phyloP scores from a whole-genome alignment of 805 yeast species.

The Suhomyces sp. region DNA sequence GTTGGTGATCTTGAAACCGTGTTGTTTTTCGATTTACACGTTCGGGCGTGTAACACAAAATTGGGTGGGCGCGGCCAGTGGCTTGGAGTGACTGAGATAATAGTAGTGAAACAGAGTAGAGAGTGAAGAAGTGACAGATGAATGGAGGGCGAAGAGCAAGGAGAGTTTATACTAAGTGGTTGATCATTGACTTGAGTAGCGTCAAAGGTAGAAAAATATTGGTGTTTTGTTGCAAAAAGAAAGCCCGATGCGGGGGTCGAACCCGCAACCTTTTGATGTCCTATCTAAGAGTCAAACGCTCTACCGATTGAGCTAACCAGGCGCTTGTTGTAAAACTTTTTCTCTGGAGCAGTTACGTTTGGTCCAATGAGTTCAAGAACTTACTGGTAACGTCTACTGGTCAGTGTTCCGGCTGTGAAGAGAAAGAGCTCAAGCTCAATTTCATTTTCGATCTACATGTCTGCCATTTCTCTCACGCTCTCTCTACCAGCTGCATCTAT shows the following conservation, averaged over 20 bases:
- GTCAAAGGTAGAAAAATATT: too few relatives aligned
- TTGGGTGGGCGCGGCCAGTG: neutral
- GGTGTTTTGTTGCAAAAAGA: neutral
- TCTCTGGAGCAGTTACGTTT: too few relatives aligned
- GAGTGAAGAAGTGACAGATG: neutral
- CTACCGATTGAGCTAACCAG: neutral
- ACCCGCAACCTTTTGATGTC: neutral
- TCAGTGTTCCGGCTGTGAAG: neutral
- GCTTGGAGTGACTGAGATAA: neutral
- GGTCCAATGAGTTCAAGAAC: neutral
- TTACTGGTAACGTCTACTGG: neutral
- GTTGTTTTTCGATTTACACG: neutral
- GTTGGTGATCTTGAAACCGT: conserved; percentile 1
- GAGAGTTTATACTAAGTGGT: too few relatives aligned
- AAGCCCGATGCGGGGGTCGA: neutral
- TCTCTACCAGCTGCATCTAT: too few relatives aligned
- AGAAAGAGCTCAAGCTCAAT: neutral
- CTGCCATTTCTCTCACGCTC: neutral
- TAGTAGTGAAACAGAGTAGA: neutral
- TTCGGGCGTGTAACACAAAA: neutral
- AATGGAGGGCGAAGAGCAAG: neutral
- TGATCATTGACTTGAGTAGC: too few relatives aligned
- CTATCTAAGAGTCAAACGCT: neutral
- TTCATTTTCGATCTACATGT: neutral
- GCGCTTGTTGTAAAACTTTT: neutral